Base-by-base conservation (phyloP, 805 yeast species). In the Candida succiphila region DNA sequence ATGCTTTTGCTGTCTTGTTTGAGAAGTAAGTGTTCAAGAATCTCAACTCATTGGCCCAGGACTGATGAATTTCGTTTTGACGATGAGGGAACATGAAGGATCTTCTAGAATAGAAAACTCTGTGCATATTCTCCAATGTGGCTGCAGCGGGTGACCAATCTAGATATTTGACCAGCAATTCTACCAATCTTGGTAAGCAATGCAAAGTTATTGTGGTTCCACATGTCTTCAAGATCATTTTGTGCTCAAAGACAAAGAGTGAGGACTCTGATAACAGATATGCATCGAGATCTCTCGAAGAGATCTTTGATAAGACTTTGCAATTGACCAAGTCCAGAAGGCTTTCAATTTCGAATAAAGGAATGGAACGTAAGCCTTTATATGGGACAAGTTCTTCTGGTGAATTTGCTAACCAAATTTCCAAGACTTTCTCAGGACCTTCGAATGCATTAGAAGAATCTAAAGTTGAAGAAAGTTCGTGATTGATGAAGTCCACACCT, bases 371-470 rank as follows among this genome's bases (percentile, higher is more conserved):
- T 37, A 81, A 67, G 23, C 72, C 85, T 52, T 61, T 63, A 7
- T 32, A 41, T 22, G 52, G 41, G 12, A 20, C n/a, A 6, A 42
- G 34, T n/a, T 55, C 43, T 18, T 51, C 38, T 27, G 61, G 63
- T 25, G 65, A 56, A 10, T 78, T 70, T 45, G 78, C 76, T 52
- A 87, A 78, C 96, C 96, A 88, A 37, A 89, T 65, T 54, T 89
- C 96, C 27, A 92, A 65, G 37, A 89, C 65, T 58, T 89, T 92
- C 58, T 89, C 97, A 22, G 98, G 97, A 6, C 98, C 97, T 63
- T 89, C 97, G 53, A 89, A 89, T 2, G 96, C 95, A 51, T 76
- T 81, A 12, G 94, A 69, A 15, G 96, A 87, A 60, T 88, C 96
- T 42, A 88, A 64, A 39, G 72, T 69, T 29, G 76, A 78, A 7